Conservation (phyloP, 148 eudicot species). For the Rhododendron mucronatum region DNA sequence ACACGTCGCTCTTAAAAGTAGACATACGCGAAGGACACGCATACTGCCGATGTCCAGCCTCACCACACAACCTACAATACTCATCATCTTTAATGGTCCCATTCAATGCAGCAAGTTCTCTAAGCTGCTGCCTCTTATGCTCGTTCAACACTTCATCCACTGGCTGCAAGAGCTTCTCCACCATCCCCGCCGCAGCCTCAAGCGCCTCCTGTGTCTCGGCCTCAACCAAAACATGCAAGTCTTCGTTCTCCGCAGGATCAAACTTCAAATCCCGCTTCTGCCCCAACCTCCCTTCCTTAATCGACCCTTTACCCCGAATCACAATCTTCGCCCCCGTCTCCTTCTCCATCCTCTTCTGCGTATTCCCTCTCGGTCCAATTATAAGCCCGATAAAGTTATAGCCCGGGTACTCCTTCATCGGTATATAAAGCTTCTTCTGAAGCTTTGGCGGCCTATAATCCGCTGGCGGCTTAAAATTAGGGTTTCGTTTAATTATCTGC, state of each 20-base stretch:
- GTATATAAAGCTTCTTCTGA: conserved; percentile 28
- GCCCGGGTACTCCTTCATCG: conserved; percentile 31
- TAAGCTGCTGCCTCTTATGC: conserved; percentile 86
- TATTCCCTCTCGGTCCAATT: conserved; percentile 30
- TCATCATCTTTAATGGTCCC: conserved; percentile 89
- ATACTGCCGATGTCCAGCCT: conserved; percentile 78
- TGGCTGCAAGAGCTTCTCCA: conserved; percentile 82
- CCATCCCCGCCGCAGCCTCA: conserved; percentile 88
- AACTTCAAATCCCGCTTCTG: conserved; percentile 76
- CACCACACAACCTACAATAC: conserved; percentile 84
- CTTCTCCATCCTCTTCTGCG: conserved; percentile 60
- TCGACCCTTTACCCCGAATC: conserved; percentile 85
- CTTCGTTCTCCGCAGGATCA: conserved; percentile 81
- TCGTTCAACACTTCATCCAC: conserved; percentile 82
- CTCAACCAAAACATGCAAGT: conserved; percentile 86
- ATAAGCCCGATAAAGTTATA: conserved; percentile 28
- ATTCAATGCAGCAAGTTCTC: conserved; percentile 83
- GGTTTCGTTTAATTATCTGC: conserved; percentile 25
- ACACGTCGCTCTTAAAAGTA: conserved; percentile 81
- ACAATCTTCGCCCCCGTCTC: conserved; percentile 94
- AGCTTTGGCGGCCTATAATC: conserved; percentile 32
- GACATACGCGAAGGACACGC: conserved; percentile 70
- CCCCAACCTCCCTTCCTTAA: conserved; percentile 70
- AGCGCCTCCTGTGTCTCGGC: conserved; percentile 81
- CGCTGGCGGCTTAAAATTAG: conserved; percentile 21